Conservation (phyloP, 805 yeast species). For the Metschnikowia anglica region DNA sequence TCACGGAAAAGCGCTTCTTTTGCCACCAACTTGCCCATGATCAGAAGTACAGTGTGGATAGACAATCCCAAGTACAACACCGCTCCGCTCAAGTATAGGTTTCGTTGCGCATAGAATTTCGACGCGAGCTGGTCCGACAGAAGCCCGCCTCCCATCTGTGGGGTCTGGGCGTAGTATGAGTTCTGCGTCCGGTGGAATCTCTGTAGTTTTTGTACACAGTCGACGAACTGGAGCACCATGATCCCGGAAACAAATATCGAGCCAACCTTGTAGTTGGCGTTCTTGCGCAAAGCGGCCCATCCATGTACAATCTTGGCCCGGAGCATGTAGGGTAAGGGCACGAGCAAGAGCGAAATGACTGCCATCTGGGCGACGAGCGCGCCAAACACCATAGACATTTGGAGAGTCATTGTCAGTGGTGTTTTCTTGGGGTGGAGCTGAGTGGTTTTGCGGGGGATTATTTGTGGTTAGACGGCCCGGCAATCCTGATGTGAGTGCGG, state of each 20-base stretch:
- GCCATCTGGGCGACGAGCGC: slow-evolving; percentile 54
- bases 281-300: slow-evolving; percentile 33
- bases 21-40: slow-evolving; percentile 51
- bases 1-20: slow-evolving; percentile 36
- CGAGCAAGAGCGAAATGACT: slow-evolving; percentile 44
- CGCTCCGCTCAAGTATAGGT: slow-evolving; percentile 61
- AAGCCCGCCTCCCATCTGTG: slow-evolving; percentile 21
- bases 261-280: slow-evolving; percentile 46
- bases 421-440: neutral
- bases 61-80: slow-evolving; percentile 55
- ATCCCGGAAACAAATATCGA: slow-evolving; percentile 41
- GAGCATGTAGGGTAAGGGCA: slow-evolving; percentile 54
- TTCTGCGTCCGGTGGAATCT: slow-evolving; percentile 22
- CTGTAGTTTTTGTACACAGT: slow-evolving; percentile 49
- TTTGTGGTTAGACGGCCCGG: no score
- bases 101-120: slow-evolving; percentile 63
- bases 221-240: slow-evolving; percentile 51
- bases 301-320: slow-evolving; percentile 44
- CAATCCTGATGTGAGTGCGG: neutral
- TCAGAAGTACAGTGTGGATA: slow-evolving; percentile 52
- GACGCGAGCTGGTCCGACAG: slow-evolving; percentile 54
- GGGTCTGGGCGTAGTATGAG: slow-evolving; percentile 23
- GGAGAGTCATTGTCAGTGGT: slow-evolving; percentile 40
- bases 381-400: slow-evolving; percentile 48
- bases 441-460: neutral